Evolutionary conservation across 805 yeast genomes (phyloP).

Genomic region (Candida silvicultrix): DNA sequence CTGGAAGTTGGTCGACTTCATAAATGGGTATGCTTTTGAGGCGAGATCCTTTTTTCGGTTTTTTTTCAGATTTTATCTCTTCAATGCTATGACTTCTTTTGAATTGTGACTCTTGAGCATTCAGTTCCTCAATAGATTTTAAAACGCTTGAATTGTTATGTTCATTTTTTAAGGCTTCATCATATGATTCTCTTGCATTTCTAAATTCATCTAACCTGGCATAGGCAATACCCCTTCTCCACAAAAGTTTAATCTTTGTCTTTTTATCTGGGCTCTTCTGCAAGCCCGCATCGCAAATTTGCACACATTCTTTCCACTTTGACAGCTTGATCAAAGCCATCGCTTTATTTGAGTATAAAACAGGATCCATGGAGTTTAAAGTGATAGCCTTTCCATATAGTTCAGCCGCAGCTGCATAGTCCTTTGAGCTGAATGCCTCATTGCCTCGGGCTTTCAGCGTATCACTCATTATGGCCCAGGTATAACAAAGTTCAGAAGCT

Average conservation of each 20-base stretch:
- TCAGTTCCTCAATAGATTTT: slow-evolving; percentile 27
- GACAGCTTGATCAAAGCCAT: slow-evolving; percentile 51
- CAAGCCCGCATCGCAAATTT: slow-evolving; percentile 47
- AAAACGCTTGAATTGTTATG: slow-evolving; percentile 32
- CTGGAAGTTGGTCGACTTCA: slow-evolving; percentile 39
- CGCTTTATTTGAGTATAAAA: slow-evolving; percentile 63
- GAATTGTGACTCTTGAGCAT: slow-evolving; percentile 10
- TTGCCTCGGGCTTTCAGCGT: slow-evolving; percentile 41
- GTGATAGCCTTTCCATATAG: slow-evolving; percentile 51
- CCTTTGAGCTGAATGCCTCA: slow-evolving; percentile 36
- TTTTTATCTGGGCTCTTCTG: slow-evolving; percentile 20
- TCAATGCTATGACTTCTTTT: slow-evolving; percentile 45
- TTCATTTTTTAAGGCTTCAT: slow-evolving; percentile 34
- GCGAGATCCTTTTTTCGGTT: slow-evolving; percentile 7
- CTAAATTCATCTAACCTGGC: slow-evolving; percentile 21
- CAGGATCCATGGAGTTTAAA: slow-evolving; percentile 42
- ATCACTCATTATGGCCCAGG: too few relatives aligned
- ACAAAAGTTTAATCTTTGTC: slow-evolving; percentile 41
- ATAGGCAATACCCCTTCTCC: slow-evolving; percentile 41
- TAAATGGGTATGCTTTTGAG: slow-evolving; percentile 27
- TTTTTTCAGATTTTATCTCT: slow-evolving; percentile 31
- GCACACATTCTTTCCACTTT: slow-evolving; percentile 42
- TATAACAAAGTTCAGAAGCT: too few relatives aligned
- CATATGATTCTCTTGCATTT: slow-evolving; percentile 25
- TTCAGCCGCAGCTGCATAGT: slow-evolving; percentile 45